Evolutionary conservation across 257 asterid species (phyloP).

Genomic region (Solanum chmielewskii): DNA sequence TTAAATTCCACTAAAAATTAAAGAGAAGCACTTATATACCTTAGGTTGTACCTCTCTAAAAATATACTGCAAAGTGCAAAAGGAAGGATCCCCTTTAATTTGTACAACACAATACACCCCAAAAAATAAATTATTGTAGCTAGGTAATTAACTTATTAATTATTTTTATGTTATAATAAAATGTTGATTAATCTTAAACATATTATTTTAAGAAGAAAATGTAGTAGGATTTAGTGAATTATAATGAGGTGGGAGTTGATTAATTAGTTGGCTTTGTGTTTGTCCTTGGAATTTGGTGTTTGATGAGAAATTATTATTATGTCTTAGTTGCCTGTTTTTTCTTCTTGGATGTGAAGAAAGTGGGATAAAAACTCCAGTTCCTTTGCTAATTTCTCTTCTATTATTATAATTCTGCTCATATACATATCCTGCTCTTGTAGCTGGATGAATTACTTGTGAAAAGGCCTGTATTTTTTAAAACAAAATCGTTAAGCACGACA

Average conservation of each 20-base stretch:
- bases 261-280: conserved; percentile 27
- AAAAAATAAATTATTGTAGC: not conserved
- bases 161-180: not conserved
- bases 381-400: conserved; percentile 61
- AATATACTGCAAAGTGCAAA: not conserved
- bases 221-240: conserved; percentile 35
- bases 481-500: not conserved
- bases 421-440: conserved; percentile 20
- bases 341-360: conserved; percentile 40
- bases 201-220: conserved; percentile 7
- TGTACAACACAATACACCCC: not conserved
- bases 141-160: not conserved
- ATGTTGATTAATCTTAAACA: not conserved
- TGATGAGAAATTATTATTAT: conserved; percentile 10
- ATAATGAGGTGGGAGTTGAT: conserved; percentile 20
- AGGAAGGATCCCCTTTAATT: not conserved
- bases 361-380: conserved; percentile 89
- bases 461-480: conserved; percentile 18
- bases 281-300: conserved; percentile 35
- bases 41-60: conserved; percentile 4
- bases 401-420: conserved; percentile 14
- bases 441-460: conserved; percentile 28
- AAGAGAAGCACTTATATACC: conserved; percentile 11
- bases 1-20: not conserved
- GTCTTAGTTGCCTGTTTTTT: conserved; percentile 36